Evolutionary conservation across 495 filamentous ascomycete genomes (phyloP).

Genomic region (Xylaria intraflava): DNA sequence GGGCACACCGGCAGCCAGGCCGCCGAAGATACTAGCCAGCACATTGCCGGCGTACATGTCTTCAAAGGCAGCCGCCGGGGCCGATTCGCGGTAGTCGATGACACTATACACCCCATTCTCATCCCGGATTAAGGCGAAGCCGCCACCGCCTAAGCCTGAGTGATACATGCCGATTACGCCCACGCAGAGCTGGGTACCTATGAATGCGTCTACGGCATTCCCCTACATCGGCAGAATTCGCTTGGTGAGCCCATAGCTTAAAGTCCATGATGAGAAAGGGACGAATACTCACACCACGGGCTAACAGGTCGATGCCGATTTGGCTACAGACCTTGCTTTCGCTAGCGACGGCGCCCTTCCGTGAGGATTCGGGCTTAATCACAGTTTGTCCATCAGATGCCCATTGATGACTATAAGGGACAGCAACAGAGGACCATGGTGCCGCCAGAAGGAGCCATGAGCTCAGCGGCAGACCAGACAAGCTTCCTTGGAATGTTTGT

Average conservation of each 20-base stretch:
- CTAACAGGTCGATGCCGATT: constrained; percentile 66
- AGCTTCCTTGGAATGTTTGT: neutral
- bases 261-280: neutral
- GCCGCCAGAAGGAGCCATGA: constrained; percentile 15
- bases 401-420: constrained; percentile 12
- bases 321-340: constrained; percentile 70
- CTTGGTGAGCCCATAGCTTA: neutral
- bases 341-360: constrained; percentile 68
- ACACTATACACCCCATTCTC: constrained; percentile 60
- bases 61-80: constrained; percentile 66
- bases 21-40: constrained; percentile 34
- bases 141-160: constrained; percentile 82
- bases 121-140: constrained; percentile 71
- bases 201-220: constrained; percentile 69
- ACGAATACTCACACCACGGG: constrained; percentile 42
- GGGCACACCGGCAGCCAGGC: constrained; percentile 57
- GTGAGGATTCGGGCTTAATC: constrained; percentile 17
- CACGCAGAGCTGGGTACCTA: constrained; percentile 67
- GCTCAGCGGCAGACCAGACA: constrained; percentile 13
- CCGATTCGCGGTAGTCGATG: constrained; percentile 82
- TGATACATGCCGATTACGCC: constrained; percentile 85
- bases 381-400: constrained; percentile 13
- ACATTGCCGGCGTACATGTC: constrained; percentile 64
- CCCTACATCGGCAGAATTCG: constrained; percentile 31
- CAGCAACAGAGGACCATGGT: constrained; percentile 8